phyloP scores from a whole-genome alignment of 2,329 filamentous ascomycete genomes.

The Neonectria hederae region DNA sequence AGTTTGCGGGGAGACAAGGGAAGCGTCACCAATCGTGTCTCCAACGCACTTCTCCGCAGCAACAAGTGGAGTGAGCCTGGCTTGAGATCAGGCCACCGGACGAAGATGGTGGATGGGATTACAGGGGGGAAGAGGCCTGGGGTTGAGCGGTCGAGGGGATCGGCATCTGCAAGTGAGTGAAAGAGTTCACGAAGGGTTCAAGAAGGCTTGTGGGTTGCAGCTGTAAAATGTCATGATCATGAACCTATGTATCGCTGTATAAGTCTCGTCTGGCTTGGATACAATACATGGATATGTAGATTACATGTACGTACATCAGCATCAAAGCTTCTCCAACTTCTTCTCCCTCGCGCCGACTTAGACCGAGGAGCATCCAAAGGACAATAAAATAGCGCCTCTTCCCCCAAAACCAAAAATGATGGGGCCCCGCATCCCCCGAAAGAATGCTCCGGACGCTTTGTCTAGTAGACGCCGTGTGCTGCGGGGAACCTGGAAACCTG shows the following conservation, averaged over 20 bases:
- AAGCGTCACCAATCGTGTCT: conserved; percentile 2
- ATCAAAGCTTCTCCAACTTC: neutral
- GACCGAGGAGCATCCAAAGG: neutral
- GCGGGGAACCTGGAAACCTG: conserved; percentile 22
- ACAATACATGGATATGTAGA: neutral
- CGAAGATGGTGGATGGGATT: conserved; percentile 2
- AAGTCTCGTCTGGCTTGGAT: neutral
- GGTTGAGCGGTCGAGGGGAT: neutral
- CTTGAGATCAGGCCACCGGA: conserved; percentile 19
- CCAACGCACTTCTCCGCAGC: conserved; percentile 17
- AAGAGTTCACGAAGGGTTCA: neutral
- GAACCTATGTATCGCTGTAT: no score
- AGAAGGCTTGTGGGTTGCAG: neutral
- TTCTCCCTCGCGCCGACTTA: neutral
- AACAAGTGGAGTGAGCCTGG: conserved; percentile 15
- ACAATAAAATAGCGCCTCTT: neutral
- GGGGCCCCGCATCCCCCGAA: conserved; percentile 17
- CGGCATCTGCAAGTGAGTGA: neutral
- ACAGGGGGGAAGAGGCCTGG: neutral
- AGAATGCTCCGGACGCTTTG: neutral
- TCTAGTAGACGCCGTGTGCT: conserved; percentile 1
- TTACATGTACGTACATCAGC: neutral
- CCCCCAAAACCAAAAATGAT: conserved; percentile 1
- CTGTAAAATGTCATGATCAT: neutral
- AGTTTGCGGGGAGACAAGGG: neutral